A percentile compares a stretch with the other conserved stretches of the same genome.
Evolutionary conservation across 306 rosid genomes (phyloP).

Genomic region (Quercus rubra): DNA sequence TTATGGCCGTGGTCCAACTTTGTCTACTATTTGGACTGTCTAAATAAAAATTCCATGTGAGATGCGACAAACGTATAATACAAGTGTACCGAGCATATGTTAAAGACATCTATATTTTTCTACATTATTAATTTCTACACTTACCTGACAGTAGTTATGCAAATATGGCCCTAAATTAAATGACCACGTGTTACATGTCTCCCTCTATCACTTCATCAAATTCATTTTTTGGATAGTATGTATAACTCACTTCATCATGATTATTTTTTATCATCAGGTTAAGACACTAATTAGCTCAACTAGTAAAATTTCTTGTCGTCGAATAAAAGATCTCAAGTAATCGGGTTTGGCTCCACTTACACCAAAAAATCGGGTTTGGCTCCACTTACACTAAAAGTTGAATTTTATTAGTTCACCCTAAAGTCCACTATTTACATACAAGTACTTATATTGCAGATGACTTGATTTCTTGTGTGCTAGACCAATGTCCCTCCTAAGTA

Average conservation of each 20-base stretch:
- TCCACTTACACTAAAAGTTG: no score
- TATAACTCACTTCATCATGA: no score
- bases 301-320: no score
- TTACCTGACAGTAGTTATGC: constrained; percentile 31
- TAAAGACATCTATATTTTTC: neutral
- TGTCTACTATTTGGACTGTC: neutral
- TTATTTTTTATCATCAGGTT: no score
- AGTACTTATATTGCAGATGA: no score
- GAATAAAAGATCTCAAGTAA: no score
- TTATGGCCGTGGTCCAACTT: constrained; percentile 24
- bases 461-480: no score
- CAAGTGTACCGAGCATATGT: constrained; percentile 2
- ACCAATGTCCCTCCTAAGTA: no score
- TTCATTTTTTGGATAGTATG: neutral
- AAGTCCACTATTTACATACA: no score
- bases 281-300: rapidly evolving
- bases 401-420: no score
- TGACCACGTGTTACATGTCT: constrained; percentile 45
- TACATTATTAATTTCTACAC: constrained; percentile 27
- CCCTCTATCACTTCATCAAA: neutral
- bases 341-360: no score
- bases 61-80: constrained; percentile 16
- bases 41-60: constrained; percentile 17
- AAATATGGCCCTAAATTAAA: constrained; percentile 46
- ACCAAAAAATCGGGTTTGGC: no score